phyloP scores from a whole-genome alignment of 495 filamentous ascomycete genomes.

The Tuber magnatum region DNA sequence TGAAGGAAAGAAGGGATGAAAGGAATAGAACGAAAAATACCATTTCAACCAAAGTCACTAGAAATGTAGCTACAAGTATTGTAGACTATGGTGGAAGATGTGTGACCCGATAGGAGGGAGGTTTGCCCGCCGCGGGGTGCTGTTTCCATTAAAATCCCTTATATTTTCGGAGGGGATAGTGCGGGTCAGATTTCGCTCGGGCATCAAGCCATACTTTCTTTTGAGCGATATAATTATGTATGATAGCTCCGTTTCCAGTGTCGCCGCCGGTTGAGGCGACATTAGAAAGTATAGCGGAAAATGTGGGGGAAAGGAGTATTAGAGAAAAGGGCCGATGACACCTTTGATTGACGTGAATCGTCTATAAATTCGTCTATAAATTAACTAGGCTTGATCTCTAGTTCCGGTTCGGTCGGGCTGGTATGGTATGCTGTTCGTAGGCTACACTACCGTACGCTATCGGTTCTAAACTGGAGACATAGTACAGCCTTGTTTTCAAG shows the following conservation, averaged over 20 bases:
- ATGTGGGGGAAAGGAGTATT: conserved; percentile 24
- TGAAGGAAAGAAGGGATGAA: not conserved
- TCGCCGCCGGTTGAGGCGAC: not conserved
- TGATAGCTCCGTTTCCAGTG: not conserved
- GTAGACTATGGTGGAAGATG: not conserved
- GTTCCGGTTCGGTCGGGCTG: not conserved
- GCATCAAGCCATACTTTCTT: not conserved
- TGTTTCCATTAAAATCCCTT: not conserved
- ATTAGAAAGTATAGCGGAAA: not conserved
- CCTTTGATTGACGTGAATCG: conserved; percentile 3
- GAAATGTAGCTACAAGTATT: not conserved
- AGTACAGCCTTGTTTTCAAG: not conserved
- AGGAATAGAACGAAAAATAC: not conserved
- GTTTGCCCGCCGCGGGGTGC: not conserved
- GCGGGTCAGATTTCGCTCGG: not conserved
- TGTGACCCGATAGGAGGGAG: not conserved
- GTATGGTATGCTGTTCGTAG: not conserved
- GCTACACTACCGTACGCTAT: not conserved
- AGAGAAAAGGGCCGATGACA: conserved; percentile 31
- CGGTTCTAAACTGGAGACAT: not conserved
- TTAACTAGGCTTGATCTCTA: not conserved
- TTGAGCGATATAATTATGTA: not conserved
- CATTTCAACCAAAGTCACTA: not conserved
- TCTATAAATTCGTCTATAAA: not conserved
- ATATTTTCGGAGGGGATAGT: not conserved